Percentiles rank a stretch among this genome's conserved stretches.
Evolutionary conservation across 192 early-diverging fungal genomes (phyloP).

Genomic region (Chytriomyces confervae): DNA sequence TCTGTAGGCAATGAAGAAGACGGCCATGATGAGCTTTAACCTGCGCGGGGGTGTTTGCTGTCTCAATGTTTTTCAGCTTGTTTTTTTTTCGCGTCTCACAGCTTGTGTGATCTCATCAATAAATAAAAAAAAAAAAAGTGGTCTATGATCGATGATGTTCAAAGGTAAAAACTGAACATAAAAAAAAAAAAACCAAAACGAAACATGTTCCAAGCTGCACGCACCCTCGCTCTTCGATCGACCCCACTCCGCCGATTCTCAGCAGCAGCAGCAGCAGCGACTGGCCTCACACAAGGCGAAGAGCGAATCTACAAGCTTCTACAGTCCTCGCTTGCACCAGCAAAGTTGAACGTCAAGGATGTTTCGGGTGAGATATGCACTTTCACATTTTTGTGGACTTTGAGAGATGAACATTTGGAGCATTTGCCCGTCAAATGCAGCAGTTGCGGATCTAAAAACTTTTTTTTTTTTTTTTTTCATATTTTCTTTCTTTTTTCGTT

Average conservation of each 20-base stretch:
- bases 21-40: constrained; percentile 20
- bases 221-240: background rate
- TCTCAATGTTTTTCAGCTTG: background rate
- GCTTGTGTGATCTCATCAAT: too few relatives aligned
- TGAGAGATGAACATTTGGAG: too few relatives aligned
- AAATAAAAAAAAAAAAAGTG: background rate
- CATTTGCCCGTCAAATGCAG: too few relatives aligned
- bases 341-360: constrained; percentile 28
- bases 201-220: too few relatives aligned
- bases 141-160: background rate
- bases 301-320: constrained; percentile 22
- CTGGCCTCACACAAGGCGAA: constrained; percentile 22
- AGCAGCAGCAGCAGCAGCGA: background rate
- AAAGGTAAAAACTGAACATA: too few relatives aligned
- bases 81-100: background rate
- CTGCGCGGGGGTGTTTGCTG: background rate
- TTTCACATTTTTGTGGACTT: too few relatives aligned
- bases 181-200: too few relatives aligned
- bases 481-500: background rate
- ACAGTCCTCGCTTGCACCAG: background rate
- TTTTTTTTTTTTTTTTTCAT: too few relatives aligned
- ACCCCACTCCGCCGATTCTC: background rate
- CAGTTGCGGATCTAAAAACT: too few relatives aligned
- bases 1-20: constrained; percentile 11
- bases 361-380: constrained; percentile 16